Percentiles rank a stretch among this genome's conserved stretches.
These are phyloP conservation scores for Paracorniculantispora psalliotae DNA, from an alignment of 2,329 filamentous ascomycete species.

Conservation along the genomic window DNA sequence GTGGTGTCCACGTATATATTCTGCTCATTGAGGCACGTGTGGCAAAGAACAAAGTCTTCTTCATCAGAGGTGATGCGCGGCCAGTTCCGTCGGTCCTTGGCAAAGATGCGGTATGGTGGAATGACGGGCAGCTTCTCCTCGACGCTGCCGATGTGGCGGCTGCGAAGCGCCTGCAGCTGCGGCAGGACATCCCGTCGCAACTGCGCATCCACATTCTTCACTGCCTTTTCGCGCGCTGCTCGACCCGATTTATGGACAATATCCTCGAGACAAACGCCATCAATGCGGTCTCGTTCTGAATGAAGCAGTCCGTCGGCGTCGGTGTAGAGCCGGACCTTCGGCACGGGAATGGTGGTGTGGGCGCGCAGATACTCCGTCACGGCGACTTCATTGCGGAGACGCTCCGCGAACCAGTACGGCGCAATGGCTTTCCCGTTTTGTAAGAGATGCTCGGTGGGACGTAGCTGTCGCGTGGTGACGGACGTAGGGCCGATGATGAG, in stretches of 20 bases:
- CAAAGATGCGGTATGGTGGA: background rate
- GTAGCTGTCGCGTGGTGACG: background rate
- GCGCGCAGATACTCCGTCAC: background rate
- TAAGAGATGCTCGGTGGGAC: background rate
- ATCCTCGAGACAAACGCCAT: background rate
- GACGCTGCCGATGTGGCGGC: background rate
- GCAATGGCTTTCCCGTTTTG: background rate
- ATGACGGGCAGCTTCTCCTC: background rate
- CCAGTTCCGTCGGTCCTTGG: background rate
- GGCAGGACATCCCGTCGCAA: background rate
- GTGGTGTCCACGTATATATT: background rate
- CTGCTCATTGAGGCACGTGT: background rate
- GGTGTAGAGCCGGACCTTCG: background rate
- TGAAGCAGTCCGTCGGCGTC: background rate
- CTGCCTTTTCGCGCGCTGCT: background rate
- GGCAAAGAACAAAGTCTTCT: constrained; percentile 3
- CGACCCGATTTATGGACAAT: background rate
- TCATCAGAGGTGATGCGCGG: background rate
- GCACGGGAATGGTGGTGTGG: background rate
- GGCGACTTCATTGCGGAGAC: background rate
- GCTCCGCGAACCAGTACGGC: constrained; percentile 1
- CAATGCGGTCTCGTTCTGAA: background rate
- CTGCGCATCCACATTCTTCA: background rate
- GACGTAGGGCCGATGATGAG: background rate
- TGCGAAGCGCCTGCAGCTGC: background rate